Conservation (phyloP, 148 eudicot genomes). For the Fallopia convolvulus region DNA sequence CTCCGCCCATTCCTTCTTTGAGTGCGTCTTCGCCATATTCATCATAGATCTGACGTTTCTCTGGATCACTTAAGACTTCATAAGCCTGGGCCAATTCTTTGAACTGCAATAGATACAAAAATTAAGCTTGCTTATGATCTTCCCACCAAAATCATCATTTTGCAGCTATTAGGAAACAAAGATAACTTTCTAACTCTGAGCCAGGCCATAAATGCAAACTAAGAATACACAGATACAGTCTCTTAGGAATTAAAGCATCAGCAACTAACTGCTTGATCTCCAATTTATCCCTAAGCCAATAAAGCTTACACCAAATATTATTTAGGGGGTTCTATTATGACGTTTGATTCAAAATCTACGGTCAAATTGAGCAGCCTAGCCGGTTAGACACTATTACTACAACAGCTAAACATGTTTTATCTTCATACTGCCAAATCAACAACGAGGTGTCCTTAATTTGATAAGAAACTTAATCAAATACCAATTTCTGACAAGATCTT, state of each 20-base stretch:
- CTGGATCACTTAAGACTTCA: conserved; percentile 13
- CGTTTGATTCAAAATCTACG: background rate
- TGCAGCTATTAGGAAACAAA: background rate
- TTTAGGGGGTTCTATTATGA: background rate
- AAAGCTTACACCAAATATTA: background rate
- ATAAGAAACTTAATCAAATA: background rate
- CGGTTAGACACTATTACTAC: background rate
- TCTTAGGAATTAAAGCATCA: background rate
- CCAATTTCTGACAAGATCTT: background rate
- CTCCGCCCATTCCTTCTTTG: conserved; percentile 12
- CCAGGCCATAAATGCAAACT: too few species aligned
- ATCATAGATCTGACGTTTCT: conserved; percentile 14
- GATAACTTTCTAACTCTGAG: background rate
- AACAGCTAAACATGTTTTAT: background rate
- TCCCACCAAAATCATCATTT: background rate
- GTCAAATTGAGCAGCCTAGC: background rate
- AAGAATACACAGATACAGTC: background rate
- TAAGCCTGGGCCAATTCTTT: conserved; percentile 12
- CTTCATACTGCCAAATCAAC: background rate
- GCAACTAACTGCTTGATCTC: background rate
- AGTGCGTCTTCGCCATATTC: conserved; percentile 12
- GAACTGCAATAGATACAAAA: conserved; percentile 1
- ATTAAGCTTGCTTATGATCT: background rate
- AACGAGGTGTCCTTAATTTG: background rate
- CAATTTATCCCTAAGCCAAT: background rate